phyloP scores from a whole-genome alignment of 2,329 filamentous ascomycete genomes.

The Pseudogymnoascus sp. region DNA sequence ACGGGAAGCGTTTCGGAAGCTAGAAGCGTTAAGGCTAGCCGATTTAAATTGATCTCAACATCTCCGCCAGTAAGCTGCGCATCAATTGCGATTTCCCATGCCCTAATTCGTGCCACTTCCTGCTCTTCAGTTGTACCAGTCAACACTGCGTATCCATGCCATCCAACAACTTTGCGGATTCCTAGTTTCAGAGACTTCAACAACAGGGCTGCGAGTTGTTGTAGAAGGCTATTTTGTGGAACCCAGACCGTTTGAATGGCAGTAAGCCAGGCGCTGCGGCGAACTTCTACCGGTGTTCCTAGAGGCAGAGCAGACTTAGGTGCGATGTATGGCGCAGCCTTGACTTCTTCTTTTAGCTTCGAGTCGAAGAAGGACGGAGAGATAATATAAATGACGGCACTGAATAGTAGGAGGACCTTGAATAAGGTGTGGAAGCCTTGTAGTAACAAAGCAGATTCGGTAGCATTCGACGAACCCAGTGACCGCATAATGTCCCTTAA shows the following conservation, averaged over 20 bases:
- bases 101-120: conserved; percentile 78
- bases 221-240: conserved; percentile 75
- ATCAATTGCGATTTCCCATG: conserved; percentile 89
- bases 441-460: conserved; percentile 44
- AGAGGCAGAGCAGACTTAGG: conserved; percentile 56
- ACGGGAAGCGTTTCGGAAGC: conserved; percentile 81
- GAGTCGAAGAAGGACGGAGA: conserved; percentile 45
- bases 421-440: conserved; percentile 42
- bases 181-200: conserved; percentile 79
- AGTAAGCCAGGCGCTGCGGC: conserved; percentile 85
- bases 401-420: conserved; percentile 46
- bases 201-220: conserved; percentile 76
- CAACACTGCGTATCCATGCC: conserved; percentile 67
- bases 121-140: conserved; percentile 78
- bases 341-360: conserved; percentile 30
- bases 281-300: conserved; percentile 76
- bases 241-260: conserved; percentile 90
- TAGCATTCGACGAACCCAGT: conserved; percentile 40
- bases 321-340: conserved; percentile 46
- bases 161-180: conserved; percentile 68
- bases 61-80: conserved; percentile 89
- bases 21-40: conserved; percentile 76
- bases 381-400: conserved; percentile 48
- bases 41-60: conserved; percentile 79
- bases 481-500: conserved; percentile 39